Conservation (phyloP, 306 rosid genomes). For the Fragaria nilgerrensis region DNA sequence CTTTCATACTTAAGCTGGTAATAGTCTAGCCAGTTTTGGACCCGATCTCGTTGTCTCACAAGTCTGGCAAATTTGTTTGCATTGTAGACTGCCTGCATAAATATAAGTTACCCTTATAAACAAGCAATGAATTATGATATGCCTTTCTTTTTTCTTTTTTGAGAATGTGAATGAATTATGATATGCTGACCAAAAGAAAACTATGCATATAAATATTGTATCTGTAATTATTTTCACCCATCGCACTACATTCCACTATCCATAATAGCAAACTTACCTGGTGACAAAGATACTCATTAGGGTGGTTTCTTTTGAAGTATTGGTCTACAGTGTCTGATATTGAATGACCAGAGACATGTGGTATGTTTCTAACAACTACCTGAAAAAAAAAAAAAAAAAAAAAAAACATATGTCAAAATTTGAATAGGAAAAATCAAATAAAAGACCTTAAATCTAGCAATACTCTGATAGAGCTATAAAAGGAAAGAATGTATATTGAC, state of each 20-base stretch:
- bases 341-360: slow-evolving; percentile 60
- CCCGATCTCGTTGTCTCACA: slow-evolving; percentile 63
- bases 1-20: slow-evolving; percentile 86
- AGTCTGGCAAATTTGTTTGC: slow-evolving; percentile 82
- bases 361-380: slow-evolving; percentile 85
- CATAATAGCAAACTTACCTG: slow-evolving; percentile 57
- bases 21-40: slow-evolving; percentile 91
- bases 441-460: not conserved
- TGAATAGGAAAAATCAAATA: not conserved
- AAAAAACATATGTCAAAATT: not conserved
- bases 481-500: not conserved
- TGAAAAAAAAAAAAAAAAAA: slow-evolving; percentile 33
- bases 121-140: not conserved
- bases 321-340: slow-evolving; percentile 60
- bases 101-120: slow-evolving; percentile 20
- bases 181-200: slow-evolving; percentile 3
- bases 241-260: not conserved
- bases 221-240: not conserved
- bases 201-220: not conserved
- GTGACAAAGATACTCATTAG: slow-evolving; percentile 81
- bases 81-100: slow-evolving; percentile 80
- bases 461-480: not conserved
- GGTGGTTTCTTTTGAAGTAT: slow-evolving; percentile 81
- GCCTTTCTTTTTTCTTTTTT: not conserved
- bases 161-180: not conserved